Base-by-base conservation (phyloP, 169 alveolate genomes). In the Amoebophrya sp. region DNA sequence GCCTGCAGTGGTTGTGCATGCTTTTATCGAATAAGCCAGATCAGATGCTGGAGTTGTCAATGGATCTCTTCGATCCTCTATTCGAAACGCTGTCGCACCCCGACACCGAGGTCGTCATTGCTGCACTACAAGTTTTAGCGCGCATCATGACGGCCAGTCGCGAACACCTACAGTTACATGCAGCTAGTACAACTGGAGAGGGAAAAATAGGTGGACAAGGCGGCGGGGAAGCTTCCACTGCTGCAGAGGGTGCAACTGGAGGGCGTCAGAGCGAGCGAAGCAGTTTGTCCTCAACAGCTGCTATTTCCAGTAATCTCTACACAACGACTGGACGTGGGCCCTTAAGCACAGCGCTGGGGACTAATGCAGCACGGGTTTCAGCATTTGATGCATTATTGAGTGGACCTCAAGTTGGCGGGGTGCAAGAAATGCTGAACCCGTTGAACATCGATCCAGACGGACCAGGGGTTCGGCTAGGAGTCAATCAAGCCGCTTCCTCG, bases 1-100 rank as follows among this genome's bases (percentile, higher is more conserved):
- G 38, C 39, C 83, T 65, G 83, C 83, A 65, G 83, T 65, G 83
- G 83, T 36, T 65, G 3, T 65, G 83, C 83, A 65, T 65, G 83
- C 26, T 65, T 29, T 36, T 65, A 26, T 12, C 36, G 12, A 65
- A 65, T 36, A 29, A 36, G 83, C 83, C 83, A 6, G 83, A 65
- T 29, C 39, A 65, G 83, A 65, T 65, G 83, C 26, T 65, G 83
- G 83, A 65, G 26, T 36, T 65, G 83, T 26, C 39, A 29, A 65
- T 65, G 83, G 83, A 65, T 6, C 83, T 65, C 33, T 65, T 65
- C 83, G 83, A 65, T 36, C 83, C 83, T 10, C n/a, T 65, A 36
- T 65, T 65, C n/a, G 38, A 65, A 18, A 65, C 83, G 33, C 26
- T 65, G 83, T 12, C 83, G 83, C 83, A 65, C 83, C 83, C 83